A percentile compares a stretch with the other conserved stretches of the same genome.
Evolutionary conservation across 2,329 filamentous ascomycete genomes (phyloP).

Genomic region (Talaromyces islandicus): DNA sequence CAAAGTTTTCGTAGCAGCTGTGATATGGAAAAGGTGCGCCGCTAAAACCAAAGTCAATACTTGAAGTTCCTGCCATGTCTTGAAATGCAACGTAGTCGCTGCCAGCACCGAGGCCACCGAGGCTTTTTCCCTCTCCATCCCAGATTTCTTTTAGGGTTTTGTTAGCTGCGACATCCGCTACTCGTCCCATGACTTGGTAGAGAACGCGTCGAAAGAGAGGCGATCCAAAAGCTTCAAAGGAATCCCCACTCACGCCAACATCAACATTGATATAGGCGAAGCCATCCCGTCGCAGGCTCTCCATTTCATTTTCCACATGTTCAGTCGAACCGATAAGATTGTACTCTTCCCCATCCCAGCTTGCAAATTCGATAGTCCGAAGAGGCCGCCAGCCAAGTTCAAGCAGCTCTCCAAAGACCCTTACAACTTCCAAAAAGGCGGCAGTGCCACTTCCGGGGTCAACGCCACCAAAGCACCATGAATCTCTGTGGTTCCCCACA

Average conservation of each 20-base stretch:
- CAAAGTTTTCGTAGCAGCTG: conserved; percentile 84
- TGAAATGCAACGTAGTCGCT: conserved; percentile 90
- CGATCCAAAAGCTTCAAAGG: conserved; percentile 73
- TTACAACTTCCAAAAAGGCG: conserved; percentile 80
- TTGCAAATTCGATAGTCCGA: conserved; percentile 93
- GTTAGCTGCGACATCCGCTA: conserved; percentile 67
- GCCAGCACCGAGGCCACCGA: conserved; percentile 66
- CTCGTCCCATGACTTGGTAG: conserved; percentile 65
- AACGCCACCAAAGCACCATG: conserved; percentile 81
- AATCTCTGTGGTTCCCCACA: conserved; percentile 88
- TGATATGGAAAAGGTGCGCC: conserved; percentile 65
- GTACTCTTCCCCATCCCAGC: conserved; percentile 92
- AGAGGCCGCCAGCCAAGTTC: conserved; percentile 79
- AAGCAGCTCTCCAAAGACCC: conserved; percentile 74
- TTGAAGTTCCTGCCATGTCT: conserved; percentile 81
- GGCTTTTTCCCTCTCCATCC: conserved; percentile 53
- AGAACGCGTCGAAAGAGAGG: conserved; percentile 72
- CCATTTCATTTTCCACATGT: conserved; percentile 79
- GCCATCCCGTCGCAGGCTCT: conserved; percentile 64
- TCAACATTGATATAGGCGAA: conserved; percentile 91
- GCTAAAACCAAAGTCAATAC: conserved; percentile 74
- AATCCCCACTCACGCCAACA: conserved; percentile 66
- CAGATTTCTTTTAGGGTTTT: conserved; percentile 68
- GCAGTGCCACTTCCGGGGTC: conserved; percentile 86
- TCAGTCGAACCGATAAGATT: conserved; percentile 93